Evolutionary conservation across 2,329 filamentous ascomycete genomes (phyloP).

Genomic region (Penicillium paneum): DNA sequence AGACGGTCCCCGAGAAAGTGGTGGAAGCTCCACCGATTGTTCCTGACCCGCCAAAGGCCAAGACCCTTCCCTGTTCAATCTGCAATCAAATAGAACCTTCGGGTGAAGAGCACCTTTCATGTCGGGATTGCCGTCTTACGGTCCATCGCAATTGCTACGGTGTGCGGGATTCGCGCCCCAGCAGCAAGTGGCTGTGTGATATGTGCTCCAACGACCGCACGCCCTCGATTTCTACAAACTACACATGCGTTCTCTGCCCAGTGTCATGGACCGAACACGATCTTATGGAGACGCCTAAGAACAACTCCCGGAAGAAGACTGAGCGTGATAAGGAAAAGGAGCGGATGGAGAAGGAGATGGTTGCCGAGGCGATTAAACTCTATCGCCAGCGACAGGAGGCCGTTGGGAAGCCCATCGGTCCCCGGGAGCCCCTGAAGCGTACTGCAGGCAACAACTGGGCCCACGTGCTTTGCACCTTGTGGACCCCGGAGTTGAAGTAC

Average conservation of each 20-base stretch:
- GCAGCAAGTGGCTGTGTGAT: constrained; percentile 88
- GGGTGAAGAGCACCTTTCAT: constrained; percentile 71
- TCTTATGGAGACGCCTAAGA: constrained; percentile 76
- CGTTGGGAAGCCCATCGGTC: constrained; percentile 75
- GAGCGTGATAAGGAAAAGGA: constrained; percentile 91
- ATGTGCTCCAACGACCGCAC: constrained; percentile 94
- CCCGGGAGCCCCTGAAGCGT: constrained; percentile 86
- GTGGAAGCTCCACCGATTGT: constrained; percentile 59
- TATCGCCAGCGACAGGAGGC: constrained; percentile 82
- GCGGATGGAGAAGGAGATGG: constrained; percentile 76
- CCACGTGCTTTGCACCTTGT: constrained; percentile 88
- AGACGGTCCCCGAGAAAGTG: constrained; percentile 56
- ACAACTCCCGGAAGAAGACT: constrained; percentile 80
- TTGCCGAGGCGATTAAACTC: constrained; percentile 72
- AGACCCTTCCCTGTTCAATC: constrained; percentile 76
- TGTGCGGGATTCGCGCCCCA: constrained; percentile 65
- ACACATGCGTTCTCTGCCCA: constrained; percentile 90
- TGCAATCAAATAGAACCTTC: constrained; percentile 71
- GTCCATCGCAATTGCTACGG: constrained; percentile 94
- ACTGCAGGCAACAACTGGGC: constrained; percentile 98
- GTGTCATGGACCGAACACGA: constrained; percentile 77
- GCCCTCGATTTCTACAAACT: constrained; percentile 86
- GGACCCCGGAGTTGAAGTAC: constrained; percentile 90
- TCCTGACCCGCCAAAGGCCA: constrained; percentile 75
- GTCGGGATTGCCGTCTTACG: constrained; percentile 82